Conservation (phyloP, 1,139 yeast species). For the Geotrichum aggregatum region DNA sequence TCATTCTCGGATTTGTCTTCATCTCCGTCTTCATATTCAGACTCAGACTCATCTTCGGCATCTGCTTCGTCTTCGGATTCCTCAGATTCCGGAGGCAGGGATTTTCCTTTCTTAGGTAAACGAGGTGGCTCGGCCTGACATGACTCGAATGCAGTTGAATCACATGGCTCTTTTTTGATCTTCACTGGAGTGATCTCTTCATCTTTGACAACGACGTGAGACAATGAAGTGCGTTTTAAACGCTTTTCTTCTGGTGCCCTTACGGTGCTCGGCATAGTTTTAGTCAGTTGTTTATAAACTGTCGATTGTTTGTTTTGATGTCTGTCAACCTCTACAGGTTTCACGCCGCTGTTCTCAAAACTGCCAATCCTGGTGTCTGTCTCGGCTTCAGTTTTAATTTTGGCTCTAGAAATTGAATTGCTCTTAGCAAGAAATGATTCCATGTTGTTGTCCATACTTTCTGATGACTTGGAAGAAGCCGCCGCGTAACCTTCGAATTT, state of each 20-base stretch:
- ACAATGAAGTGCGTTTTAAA: neutral
- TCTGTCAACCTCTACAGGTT: neutral
- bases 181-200: constrained; percentile 1
- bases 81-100: neutral
- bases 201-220: neutral
- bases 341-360: neutral
- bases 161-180: constrained; percentile 8
- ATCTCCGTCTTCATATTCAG: neutral
- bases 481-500: constrained; percentile 10
- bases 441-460: neutral
- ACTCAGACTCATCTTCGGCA: constrained; percentile 3
- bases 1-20: too few relatives aligned
- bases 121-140: neutral
- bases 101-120: neutral
- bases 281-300: too few relatives aligned
- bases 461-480: constrained; percentile 1
- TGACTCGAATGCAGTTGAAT: neutral
- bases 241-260: too few relatives aligned
- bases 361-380: neutral
- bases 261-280: too few relatives aligned
- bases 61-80: constrained; percentile 9
- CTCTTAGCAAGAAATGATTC: neutral
- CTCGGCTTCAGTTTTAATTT: neutral
- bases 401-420: neutral
- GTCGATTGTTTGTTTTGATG: too few relatives aligned